Conservation (phyloP, 2,329 filamentous ascomycete genomes). For the Colletotrichum echinochloae region DNA sequence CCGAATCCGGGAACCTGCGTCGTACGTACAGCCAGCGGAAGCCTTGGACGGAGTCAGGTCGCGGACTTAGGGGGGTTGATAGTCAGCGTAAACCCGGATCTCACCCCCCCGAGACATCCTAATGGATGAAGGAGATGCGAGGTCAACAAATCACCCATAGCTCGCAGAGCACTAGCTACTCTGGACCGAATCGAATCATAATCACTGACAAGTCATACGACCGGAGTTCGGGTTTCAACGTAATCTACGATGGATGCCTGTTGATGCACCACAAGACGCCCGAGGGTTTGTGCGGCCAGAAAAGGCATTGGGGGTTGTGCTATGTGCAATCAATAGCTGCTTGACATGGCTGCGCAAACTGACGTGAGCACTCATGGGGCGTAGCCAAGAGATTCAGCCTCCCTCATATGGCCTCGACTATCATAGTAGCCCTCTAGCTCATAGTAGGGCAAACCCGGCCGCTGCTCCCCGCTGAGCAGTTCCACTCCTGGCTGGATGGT, state of each 20-base stretch:
- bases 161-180: background rate
- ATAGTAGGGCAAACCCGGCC: background rate
- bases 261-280: background rate
- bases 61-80: background rate
- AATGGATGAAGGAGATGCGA: background rate
- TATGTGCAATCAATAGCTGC: background rate
- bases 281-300: background rate
- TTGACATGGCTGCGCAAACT: no score
- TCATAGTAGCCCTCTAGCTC: slow-evolving; percentile 1
- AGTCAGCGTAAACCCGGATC: background rate
- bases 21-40: background rate
- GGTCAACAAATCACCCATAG: background rate
- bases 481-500: slow-evolving; percentile 18
- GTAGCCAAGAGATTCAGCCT: background rate
- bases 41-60: background rate
- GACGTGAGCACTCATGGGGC: background rate
- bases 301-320: background rate
- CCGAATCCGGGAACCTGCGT: no score
- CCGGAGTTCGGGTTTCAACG: background rate
- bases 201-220: background rate
- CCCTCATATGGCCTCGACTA: background rate
- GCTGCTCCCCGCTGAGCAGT: background rate
- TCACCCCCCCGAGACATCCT: background rate
- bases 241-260: background rate
- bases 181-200: fast-evolving